Evolutionary conservation across 2,329 filamentous ascomycete genomes (phyloP), one percentile per base, ranked within the genome.

Genomic region (Rosellinia necatrix): DNA sequence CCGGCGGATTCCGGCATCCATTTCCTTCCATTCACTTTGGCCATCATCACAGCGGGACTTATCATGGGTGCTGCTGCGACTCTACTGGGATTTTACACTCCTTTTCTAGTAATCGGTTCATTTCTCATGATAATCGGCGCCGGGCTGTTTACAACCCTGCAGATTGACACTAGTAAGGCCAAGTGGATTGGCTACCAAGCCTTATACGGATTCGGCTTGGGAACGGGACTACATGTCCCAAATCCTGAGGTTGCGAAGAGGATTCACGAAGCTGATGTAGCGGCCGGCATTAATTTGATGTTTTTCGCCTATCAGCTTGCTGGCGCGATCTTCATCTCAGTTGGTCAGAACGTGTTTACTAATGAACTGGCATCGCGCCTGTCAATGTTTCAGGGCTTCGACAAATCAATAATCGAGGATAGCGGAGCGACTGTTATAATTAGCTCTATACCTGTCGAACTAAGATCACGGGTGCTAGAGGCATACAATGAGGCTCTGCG

Each of bases 401-500:
- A 67, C 32, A 48, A 67, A 0, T 38, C 42, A 4, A 50, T 64
- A 32, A 64, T 73, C 29, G 59, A 66, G 35, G 41, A 63, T 9
- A 68, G 55, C 9, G 72, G 72, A 25, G 71, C 70, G 6, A 68
- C 64, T 1, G 56, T 58, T 2, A 38, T 70, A 2, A 57, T 55
- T 21, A 43, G 21, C 7, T 56, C 50, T 1, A 47, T 67, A 8
- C 60, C 66, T 0, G 15, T 59, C 1, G 32, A 64, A 8, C 60
- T 71, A 9, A 63, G 67, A 13, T 62, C 48, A 3, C 22, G 44
- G 1, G 64, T 66, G 10, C 58, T 75, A 25, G 19, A 44, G 0
- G 83, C 78, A 0, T 90, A 90, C 72, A 90, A 89, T 66, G 67
- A 74, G 17, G 76, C 85, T 0, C 69, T 90, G 41, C 77, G 77